A percentile compares a stretch with the other conserved stretches of the same genome.
phyloP scores from a whole-genome alignment of 2,329 filamentous ascomycete genomes.

The Malbranchea cinnamomea region DNA sequence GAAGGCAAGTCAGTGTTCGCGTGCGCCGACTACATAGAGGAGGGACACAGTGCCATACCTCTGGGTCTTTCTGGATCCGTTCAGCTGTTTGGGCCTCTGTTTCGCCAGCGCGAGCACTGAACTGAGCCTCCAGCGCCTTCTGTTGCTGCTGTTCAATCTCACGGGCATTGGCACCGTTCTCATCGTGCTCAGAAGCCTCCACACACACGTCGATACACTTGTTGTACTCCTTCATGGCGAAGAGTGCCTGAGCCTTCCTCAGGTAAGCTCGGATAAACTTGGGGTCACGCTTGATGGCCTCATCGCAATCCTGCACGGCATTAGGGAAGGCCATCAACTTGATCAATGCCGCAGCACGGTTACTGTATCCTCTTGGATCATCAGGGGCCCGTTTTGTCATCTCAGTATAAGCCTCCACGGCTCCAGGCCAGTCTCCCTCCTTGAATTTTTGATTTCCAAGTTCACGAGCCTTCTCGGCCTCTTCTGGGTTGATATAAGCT shows the following conservation, averaged over 20 bases:
- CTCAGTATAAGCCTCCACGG: constrained; percentile 85
- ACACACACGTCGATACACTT: constrained; percentile 82
- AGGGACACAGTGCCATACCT: constrained; percentile 41
- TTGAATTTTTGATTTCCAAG: constrained; percentile 96
- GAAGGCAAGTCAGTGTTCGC: background rate
- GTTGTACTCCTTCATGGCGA: constrained; percentile 96
- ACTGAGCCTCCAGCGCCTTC: constrained; percentile 84
- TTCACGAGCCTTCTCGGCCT: constrained; percentile 90
- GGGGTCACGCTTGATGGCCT: constrained; percentile 77
- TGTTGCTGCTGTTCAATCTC: constrained; percentile 92
- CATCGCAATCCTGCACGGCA: constrained; percentile 82
- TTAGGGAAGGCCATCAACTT: constrained; percentile 93
- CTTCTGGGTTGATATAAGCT: constrained; percentile 75
- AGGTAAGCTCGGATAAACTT: constrained; percentile 94
- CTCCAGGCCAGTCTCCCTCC: constrained; percentile 85
- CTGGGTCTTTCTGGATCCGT: constrained; percentile 76
- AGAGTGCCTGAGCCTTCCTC: constrained; percentile 87
- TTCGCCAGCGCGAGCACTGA: constrained; percentile 79
- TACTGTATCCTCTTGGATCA: constrained; percentile 88
- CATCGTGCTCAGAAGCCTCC: constrained; percentile 65
- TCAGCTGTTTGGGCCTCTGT: constrained; percentile 91
- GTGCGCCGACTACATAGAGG: background rate
- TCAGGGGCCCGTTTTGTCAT: constrained; percentile 93
- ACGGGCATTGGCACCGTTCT: constrained; percentile 62
- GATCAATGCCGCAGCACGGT: constrained; percentile 90